Base-by-base conservation (phyloP, 257 asterid species). In the Buddleja alternifolia region DNA sequence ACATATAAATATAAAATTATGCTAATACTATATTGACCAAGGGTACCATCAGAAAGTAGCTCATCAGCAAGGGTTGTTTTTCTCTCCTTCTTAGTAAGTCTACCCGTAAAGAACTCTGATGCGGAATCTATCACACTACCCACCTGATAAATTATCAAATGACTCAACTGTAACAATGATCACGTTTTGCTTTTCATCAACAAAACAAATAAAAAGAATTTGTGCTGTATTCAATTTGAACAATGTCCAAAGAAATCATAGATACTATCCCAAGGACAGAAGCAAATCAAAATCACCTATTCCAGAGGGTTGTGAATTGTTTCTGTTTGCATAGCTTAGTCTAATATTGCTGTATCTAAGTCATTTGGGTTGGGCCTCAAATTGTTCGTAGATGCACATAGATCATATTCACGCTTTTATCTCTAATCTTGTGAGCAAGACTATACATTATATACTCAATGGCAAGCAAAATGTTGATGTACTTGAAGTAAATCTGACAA, bases 81-180 rank as follows among this genome's bases (percentile, higher is more conserved):
- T 51, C 83, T 80, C 76, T 77, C 88, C 82, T 80, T 77, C 80
- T 77, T n/a, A n/a, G n/a, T n/a, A 63, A 77, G 83, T 80, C 88
- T 71, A 63, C 80, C 75, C 0, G 83, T 47, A 77, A 71, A 75
- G 73, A 71, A 83, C 32, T 80, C 88, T 32, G 81, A 55, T 36
- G 83, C 80, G 11, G 85, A 56, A n/a, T n/a, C 73, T 54, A 83
- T 66, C 54, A 80, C 80, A 44, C 83, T 73, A 21, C 85, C 88
- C 45, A 83, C 85, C 85, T 80, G 77, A 67, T 71, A 41, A 20
- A 64, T 50, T 54, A 24, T 60, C 32, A 51, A 47, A 21, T 45
- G 7, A 19, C 58, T 17, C 47, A 70, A 62, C 40, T 34, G 40
- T 34, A 34, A 7, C 40, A 3, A 34, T 34, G 5, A 34, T 3